Evolutionary conservation across 441 rosid genomes (phyloP), one percentile per base, ranked within the genome.

Genomic region (Bruguiera hainesii): DNA sequence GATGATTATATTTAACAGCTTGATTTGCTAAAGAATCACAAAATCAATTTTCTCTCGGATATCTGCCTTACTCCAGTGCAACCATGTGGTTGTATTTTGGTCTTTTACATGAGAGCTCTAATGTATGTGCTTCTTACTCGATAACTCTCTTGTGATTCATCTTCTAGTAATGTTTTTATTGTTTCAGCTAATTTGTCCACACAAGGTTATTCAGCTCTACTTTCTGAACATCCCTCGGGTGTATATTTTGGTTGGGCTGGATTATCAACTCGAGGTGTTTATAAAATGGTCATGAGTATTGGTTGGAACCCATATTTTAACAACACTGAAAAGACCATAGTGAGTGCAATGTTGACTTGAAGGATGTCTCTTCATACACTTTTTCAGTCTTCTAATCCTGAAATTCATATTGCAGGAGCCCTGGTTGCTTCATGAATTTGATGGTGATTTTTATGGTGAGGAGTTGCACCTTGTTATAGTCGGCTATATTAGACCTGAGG

Each of bases 241-340:
- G 97, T 94, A 20, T 91, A 86, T 76, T 87, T 91, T 73, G 98
- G 98, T 61, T 94, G 97, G 98, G 96, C 97, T 39, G 87, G 89
- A 37, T 76, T 94, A 56, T 57, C 91, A 23, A 77, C 77, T 1
- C 79, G 82, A 71, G 96, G 90, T 23, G 75, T 89, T 62, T 88
- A 78, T 75, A 94, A 94, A 78, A 89, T 88, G 98, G 97, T 83
- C 69, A 89, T 86, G 91, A 94, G 98, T 69, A 87, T 94, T 33
- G 99, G 98, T 62, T 88, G 91, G 98, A 94, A 91, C 59, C 99
- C 99, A 26, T 86, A 81, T 80, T 94, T 94, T 70, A 76, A 89
- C 87, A 94, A 89, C 76, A 70, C 84, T 2, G 93, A 91, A 69
- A 94, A 94, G 78, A 87, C 94, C 25, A 87, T 89, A 37, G 99